Evolutionary conservation across 116 monocot genomes (phyloP), one percentile per base, ranked within the genome.

Genomic region (Trichopus zeylanicus): DNA sequence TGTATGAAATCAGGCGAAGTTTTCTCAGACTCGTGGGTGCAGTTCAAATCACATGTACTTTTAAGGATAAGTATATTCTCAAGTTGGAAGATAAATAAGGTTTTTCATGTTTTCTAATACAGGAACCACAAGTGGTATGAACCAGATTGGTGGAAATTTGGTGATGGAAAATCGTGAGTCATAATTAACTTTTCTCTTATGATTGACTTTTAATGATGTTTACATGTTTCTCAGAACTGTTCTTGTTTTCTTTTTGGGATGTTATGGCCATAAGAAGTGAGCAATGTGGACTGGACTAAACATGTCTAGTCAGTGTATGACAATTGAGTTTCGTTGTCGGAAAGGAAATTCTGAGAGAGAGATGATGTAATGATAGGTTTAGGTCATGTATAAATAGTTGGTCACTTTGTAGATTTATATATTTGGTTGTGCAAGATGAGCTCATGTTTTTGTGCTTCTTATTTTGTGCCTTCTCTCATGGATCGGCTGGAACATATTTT

Each of bases 1-100:
- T 97, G 97, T 61, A 97, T 91, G 97, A 97, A 97, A 76, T 97
- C 91, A 33, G 97, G 97, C 54, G 84, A 97, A 80, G 97, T 97
- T 62, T 97, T 91, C 65, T 97, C 97, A 38, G 84, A 91, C 52
- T 66, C 62, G 97, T 97, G 58, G 87, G 91, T 77, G 23, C 49
- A 49, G 19, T 49, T 49, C 7, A 49, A 49, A 49, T 49, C 22
- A 8, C 49, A 49, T 9, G 8, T 42, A 13, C 12, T 42, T 42
- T 42, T 13, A 13, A 42, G 42, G 1, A 42, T 42, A n/a, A 42
- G 0, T 37, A 0, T 42, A n/a, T 42, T 3, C 42, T 12, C 18
- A 42, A n/a, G 0, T 42, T 18, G 1, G 42, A 42, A n/a, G n/a
- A 13, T 42, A 12, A 16, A 16, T 3, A 13, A 16, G 42, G 18